Evolutionary conservation across 345 rosid species (phyloP).

Genomic region (Theobroma cacao): DNA sequence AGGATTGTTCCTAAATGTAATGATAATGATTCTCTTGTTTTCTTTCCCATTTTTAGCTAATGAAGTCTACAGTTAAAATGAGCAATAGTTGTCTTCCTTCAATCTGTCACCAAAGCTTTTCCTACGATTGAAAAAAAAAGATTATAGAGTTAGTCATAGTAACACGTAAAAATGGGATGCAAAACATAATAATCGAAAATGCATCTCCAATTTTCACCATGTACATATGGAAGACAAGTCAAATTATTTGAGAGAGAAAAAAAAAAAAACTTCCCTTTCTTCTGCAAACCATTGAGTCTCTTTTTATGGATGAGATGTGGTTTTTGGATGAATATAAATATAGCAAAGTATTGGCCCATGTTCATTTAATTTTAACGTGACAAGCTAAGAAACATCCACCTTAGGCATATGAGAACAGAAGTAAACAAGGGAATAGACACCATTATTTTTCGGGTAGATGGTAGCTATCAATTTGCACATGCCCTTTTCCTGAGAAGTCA

Average conservation of each 20-base stretch:
- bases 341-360: neutral
- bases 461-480: slow-evolving; percentile 7
- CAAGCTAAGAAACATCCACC: slow-evolving; percentile 1
- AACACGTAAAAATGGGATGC: no score
- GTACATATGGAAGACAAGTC: neutral
- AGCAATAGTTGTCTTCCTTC: no score
- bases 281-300: neutral
- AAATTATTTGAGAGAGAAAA: neutral
- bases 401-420: neutral
- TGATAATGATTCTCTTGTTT: neutral
- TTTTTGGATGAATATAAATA: neutral
- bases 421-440: neutral
- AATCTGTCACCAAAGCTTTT: no score
- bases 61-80: neutral
- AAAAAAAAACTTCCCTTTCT: neutral
- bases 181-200: no score
- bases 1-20: neutral
- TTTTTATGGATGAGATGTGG: neutral
- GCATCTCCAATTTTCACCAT: no score
- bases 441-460: neutral
- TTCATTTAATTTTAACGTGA: slow-evolving; percentile 1
- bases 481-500: neutral
- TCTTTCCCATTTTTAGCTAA: neutral
- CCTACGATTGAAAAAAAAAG: no score
- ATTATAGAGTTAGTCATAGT: no score